Conservation (phyloP, 1,284 basidiomycete species). For the Tilletia setariae region DNA sequence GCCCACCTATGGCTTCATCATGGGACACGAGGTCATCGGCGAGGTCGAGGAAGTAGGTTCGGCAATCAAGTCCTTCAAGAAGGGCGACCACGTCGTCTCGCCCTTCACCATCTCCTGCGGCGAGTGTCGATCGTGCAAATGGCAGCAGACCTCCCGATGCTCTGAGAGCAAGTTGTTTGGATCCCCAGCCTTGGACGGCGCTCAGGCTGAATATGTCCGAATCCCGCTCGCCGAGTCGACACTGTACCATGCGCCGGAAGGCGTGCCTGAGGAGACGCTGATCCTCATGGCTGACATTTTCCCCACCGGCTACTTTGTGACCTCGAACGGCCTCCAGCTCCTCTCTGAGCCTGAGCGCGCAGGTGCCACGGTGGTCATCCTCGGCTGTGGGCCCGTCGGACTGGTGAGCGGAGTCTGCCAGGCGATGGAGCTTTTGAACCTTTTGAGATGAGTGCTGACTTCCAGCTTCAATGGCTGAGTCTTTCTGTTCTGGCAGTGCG, state of each 20-base stretch:
- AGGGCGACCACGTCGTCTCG: constrained; percentile 79
- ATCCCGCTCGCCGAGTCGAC: constrained; percentile 74
- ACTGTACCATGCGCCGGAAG: constrained; percentile 64
- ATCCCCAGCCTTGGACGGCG: constrained; percentile 69
- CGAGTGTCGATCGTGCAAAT: constrained; percentile 63
- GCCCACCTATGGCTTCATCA: constrained; percentile 38
- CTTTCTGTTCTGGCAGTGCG: constrained; percentile 38
- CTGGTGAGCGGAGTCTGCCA: no score
- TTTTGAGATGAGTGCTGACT: no score
- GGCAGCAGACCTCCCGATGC: constrained; percentile 75
- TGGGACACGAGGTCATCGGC: constrained; percentile 80
- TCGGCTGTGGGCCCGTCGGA: no score
- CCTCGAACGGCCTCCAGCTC: constrained; percentile 62
- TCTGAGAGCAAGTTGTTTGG: constrained; percentile 69
- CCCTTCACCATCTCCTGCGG: constrained; percentile 77
- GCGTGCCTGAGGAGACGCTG: constrained; percentile 57
- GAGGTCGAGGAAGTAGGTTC: constrained; percentile 70
- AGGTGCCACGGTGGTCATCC: constrained; percentile 38
- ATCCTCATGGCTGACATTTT: constrained; percentile 66
- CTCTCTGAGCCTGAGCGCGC: constrained; percentile 43
- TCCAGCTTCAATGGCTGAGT: background rate
- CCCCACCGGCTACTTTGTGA: constrained; percentile 64
- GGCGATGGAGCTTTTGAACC: no score
- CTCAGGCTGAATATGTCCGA: constrained; percentile 80
- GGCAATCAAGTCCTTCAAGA: constrained; percentile 65